phyloP scores from a whole-genome alignment of 2,329 filamentous ascomycete genomes.

The Malbranchea zuffiana region DNA sequence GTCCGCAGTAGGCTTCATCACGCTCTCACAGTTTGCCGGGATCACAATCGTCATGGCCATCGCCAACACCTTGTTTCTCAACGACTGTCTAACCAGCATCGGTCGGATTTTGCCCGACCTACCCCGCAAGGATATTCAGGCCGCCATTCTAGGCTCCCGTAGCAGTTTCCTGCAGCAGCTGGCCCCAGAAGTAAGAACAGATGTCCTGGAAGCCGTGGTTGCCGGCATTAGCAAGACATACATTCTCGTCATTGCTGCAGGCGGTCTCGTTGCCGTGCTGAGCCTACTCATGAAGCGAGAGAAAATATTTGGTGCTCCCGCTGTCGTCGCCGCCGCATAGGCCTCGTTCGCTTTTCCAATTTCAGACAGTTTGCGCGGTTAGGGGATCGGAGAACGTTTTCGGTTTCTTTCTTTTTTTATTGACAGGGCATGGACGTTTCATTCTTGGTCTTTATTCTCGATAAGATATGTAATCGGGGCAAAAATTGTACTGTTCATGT shows the following conservation, averaged over 20 bases:
- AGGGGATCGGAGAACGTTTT: too few species aligned
- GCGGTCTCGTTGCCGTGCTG: slow-evolving; percentile 15
- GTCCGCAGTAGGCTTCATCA: slow-evolving; percentile 28
- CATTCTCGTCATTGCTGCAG: slow-evolving; percentile 20
- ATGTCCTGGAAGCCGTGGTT: slow-evolving; percentile 24
- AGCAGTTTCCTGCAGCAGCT: slow-evolving; percentile 24
- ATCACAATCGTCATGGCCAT: not conserved
- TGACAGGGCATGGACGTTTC: too few species aligned
- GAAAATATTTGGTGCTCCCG: slow-evolving; percentile 2
- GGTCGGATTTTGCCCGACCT: not conserved
- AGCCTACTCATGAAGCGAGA: slow-evolving; percentile 7
- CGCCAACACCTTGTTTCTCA: slow-evolving; percentile 18
- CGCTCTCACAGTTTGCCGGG: not conserved
- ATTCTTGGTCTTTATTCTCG: too few species aligned
- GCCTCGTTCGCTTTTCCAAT: too few species aligned
- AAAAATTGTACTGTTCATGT: too few species aligned
- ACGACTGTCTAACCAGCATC: not conserved
- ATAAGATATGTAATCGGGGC: too few species aligned
- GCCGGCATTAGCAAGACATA: slow-evolving; percentile 20
- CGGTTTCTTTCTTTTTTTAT: too few species aligned
- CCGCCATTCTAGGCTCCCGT: slow-evolving; percentile 15
- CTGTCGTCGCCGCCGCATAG: too few species aligned
- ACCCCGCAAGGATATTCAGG: not conserved
- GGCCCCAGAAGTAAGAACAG: slow-evolving; percentile 16
- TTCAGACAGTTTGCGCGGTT: too few species aligned